Evolutionary conservation across 176 grass and related monocot genomes (phyloP), one percentile per base, ranked within the genome.

Genomic region (Avena sativa): DNA sequence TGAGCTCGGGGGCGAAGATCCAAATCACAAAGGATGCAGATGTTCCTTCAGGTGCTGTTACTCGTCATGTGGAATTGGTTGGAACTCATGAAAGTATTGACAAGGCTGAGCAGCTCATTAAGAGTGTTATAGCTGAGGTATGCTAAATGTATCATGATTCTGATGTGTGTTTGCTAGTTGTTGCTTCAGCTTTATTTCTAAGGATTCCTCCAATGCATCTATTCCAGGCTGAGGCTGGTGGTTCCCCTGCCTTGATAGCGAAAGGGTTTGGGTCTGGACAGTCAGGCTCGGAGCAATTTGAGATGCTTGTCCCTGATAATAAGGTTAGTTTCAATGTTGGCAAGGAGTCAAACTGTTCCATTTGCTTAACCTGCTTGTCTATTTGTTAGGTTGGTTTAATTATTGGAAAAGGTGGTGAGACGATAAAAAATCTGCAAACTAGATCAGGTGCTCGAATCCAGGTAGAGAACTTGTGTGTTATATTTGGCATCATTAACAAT

Each of bases 361-460:
- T 25, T 70, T 89, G 40, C 74, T 65, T 69, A 87, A 83, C 66
- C 73, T 26, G 6, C 16, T 77, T 34, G 6, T 55, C 12, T 52
- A 57, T 75, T 60, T 21, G 80, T 10, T 78, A 99, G 97, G 94
- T 99, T 87, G 92, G 97, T 84, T 79, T 92, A 38, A 90, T 99
- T 47, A 99, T 99, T 28, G 97, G 97, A 83, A 48, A 48, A 48
- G 46, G 9, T 2, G 96, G 96, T 0, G 91, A 98, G 59, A 94
- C 92, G 73, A 98, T 98, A 61, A 95, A 94, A 87, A 91, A 85
- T 55, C 71, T 98, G 52, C 96, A 98, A 74, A 88, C 89, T 20
- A 91, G 89, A 89, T 99, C 97, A 34, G 97, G 97, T 82, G 94
- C 94, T 92, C 97, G 92, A 53, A 99, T 97, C 78, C 94, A 96